Evolutionary conservation across 2,329 filamentous ascomycete species (phyloP).

Genomic region (Penicillium brasilianum): DNA sequence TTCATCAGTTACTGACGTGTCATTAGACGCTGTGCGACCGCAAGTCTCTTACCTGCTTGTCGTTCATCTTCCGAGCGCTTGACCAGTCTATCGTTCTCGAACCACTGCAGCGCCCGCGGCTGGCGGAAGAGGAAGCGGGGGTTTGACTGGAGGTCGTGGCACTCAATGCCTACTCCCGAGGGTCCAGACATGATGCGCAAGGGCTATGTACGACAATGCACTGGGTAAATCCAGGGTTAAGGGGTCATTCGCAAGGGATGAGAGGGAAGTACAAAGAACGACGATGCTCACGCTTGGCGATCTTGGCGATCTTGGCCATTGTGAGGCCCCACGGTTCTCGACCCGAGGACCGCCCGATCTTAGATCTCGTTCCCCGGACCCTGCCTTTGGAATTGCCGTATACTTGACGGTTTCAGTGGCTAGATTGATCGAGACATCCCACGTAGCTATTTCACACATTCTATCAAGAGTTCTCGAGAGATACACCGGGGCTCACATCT

Average conservation of each 20-base stretch:
- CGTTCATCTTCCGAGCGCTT: conserved; percentile 53
- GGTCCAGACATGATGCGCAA: conserved; percentile 6
- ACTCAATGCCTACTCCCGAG: conserved; percentile 14
- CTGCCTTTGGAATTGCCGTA: no score
- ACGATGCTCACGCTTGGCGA: conserved; percentile 4
- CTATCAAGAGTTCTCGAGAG: no score
- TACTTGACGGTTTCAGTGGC: not conserved
- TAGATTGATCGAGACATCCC: no score
- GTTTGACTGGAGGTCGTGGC: conserved; percentile 19
- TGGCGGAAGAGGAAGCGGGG: conserved; percentile 39
- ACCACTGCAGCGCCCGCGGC: conserved; percentile 52
- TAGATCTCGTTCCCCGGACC: conserved; percentile 1
- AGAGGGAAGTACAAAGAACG: not conserved
- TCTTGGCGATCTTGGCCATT: conserved; percentile 1
- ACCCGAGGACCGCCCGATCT: conserved; percentile 8
- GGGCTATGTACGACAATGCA: not conserved
- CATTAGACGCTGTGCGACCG: not conserved
- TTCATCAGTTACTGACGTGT: not conserved
- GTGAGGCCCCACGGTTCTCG: conserved; percentile 14
- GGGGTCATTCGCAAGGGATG: conserved; percentile 2
- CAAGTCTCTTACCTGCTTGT: conserved; percentile 39
- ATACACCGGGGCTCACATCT: no score
- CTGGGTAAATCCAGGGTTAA: not conserved
- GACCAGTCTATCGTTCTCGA: conserved; percentile 49
- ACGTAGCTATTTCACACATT: no score